Base-by-base conservation (phyloP, 2,329 filamentous ascomycete genomes). In the Penicillium rolfsii region DNA sequence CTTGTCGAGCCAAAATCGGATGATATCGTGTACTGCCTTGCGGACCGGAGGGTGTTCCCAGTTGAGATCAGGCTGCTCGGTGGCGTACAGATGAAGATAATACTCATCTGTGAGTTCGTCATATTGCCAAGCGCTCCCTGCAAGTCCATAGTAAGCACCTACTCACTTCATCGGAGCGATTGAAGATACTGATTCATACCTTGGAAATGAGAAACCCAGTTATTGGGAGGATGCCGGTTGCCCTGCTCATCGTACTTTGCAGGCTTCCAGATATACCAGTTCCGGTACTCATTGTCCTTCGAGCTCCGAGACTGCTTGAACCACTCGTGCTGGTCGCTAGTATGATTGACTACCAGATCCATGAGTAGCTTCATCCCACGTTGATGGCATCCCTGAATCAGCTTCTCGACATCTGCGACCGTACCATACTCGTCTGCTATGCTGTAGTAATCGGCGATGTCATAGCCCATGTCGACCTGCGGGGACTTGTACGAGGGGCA, bases 11-110 rank as follows among this genome's bases (percentile, higher is more conserved):
- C 91, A 95, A 73, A 93, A 95, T 33, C 85, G 83, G 84, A 93
- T 90, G 5, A 89, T 83, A 16, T 85, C 83, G 73, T 92, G 90
- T 6, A 93, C 87, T 1, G 90, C 91, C 49, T 85, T 78, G 16
- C 90, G 84, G 0, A 89, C 85, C 9, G 84, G 85, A 0, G 82
- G 81, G 59, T 89, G 90, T 70, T 93, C 89, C 90, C 91, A 95
- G 76, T 95, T 95, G n/a, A 95, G 81, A 68, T 95, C 91, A 0
- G 91, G 91, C 73, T 94, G 91, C 65, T 91, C 86, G 5, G 84
- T 84, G 6, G 88, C 87, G 73, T 91, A 96, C 11, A 95, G 82
- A 63, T 90, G 87, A 0, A 93, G 84, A 69, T 91, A 93, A 74
- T 91, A 93, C 75, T 93, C 89, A 52, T 83, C 81, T 0, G 89